These are phyloP conservation scores for Jatropha podagrica DNA, from an alignment of 441 rosid genomes.

Conservation along the genomic window DNA sequence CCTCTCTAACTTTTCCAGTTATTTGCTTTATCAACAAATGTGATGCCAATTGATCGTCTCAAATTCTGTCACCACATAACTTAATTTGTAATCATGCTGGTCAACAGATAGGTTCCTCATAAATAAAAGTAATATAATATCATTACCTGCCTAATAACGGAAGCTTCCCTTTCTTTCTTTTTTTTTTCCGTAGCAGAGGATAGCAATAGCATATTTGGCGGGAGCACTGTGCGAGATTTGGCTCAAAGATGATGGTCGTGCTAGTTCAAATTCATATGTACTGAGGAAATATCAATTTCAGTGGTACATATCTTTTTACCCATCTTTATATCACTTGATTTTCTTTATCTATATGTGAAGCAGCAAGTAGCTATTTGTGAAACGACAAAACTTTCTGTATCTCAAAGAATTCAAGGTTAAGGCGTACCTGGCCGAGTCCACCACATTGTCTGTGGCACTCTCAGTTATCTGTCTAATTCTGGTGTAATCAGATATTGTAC, in stretches of 20 bases:
- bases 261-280: constrained; percentile 39
- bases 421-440: neutral
- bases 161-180: neutral
- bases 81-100: neutral
- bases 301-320: constrained; percentile 39
- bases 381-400: neutral
- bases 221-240: constrained; percentile 83
- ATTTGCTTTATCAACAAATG: neutral
- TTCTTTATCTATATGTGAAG: neutral
- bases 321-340: neutral
- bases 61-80: neutral
- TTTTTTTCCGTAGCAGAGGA: constrained; percentile 45
- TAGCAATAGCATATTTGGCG: constrained; percentile 66
- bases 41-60: neutral
- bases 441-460: neutral
- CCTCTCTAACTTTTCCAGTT: constrained; percentile 4
- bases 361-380: neutral
- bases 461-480: neutral
- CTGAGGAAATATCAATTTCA: constrained; percentile 55
- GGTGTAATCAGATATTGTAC: neutral
- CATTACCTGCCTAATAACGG: constrained; percentile 11
- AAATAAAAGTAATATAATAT: neutral
- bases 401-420: neutral
- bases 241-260: constrained; percentile 52
- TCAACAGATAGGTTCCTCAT: neutral